Percentiles rank a stretch among this genome's conserved stretches.
These are phyloP conservation scores for Ambrosiella cleistominuta DNA, from an alignment of 2,329 filamentous ascomycete genomes.

Conservation along the genomic window DNA sequence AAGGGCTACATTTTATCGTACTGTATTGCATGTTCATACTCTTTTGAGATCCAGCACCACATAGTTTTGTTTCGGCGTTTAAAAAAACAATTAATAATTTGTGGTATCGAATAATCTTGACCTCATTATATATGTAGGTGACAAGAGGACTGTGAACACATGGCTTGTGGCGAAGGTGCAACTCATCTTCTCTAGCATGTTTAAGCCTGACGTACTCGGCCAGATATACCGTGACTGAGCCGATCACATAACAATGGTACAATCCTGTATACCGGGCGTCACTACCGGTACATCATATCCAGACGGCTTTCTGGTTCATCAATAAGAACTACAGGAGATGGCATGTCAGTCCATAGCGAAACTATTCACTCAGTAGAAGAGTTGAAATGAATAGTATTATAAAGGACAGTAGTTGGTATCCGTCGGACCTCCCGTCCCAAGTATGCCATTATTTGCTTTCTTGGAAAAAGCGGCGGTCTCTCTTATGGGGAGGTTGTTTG, in stretches of 20 bases:
- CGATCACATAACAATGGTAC: too few species aligned
- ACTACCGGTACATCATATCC: too few species aligned
- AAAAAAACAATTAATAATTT: conserved; percentile 13
- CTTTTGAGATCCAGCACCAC: conserved; percentile 7
- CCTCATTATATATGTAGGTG: neutral
- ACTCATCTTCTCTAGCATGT: too few species aligned
- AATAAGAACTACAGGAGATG: neutral
- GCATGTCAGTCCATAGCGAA: conserved; percentile 46
- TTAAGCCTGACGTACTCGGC: too few species aligned
- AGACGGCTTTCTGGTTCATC: neutral
- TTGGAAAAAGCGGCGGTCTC: conserved; percentile 14
- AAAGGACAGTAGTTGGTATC: conserved; percentile 36
- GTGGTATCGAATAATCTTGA: neutral
- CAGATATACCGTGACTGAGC: too few species aligned
- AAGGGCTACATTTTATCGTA: conserved; percentile 12
- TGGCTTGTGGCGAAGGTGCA: too few species aligned
- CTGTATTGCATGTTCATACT: conserved; percentile 12
- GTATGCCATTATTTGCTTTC: conserved; percentile 15
- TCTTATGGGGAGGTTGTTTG: conserved; percentile 16
- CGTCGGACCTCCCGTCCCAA: conserved; percentile 26
- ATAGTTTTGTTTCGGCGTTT: conserved; percentile 12
- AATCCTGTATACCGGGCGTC: too few species aligned
- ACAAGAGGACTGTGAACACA: neutral
- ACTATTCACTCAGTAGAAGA: conserved; percentile 29
- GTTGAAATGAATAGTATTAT: conserved; percentile 39